Evolutionary conservation across 2,329 filamentous ascomycete species (phyloP).

Genomic region (Chrysosphaeria jannelii): DNA sequence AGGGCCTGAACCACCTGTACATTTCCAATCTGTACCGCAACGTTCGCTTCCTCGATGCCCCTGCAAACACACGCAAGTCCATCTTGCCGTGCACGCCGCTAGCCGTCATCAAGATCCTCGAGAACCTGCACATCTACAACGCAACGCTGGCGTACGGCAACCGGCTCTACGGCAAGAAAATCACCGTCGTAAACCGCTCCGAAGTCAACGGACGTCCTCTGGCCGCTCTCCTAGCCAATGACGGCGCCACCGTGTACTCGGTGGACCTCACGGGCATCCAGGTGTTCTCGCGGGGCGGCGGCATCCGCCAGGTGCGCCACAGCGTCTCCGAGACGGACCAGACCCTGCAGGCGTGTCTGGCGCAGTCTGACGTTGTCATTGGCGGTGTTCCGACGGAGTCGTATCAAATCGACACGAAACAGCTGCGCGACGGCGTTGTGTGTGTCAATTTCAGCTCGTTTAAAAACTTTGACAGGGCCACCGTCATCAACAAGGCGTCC

Average conservation of each 20-base stretch:
- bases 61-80: slow-evolving; percentile 52
- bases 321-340: slow-evolving; percentile 61
- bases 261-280: slow-evolving; percentile 82
- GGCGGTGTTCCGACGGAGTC: slow-evolving; percentile 65
- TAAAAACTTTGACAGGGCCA: slow-evolving; percentile 65
- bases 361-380: slow-evolving; percentile 80
- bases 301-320: slow-evolving; percentile 60
- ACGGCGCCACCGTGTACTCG: slow-evolving; percentile 83
- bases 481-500: slow-evolving; percentile 80
- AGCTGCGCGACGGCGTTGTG: slow-evolving; percentile 72
- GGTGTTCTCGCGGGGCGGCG: slow-evolving; percentile 68
- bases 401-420: slow-evolving; percentile 66
- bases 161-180: slow-evolving; percentile 70
- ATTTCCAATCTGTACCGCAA: slow-evolving; percentile 99
- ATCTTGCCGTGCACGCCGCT: slow-evolving; percentile 88
- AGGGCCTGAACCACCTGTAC: slow-evolving; percentile 77
- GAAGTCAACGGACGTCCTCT: slow-evolving; percentile 87
- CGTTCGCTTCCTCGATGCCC: slow-evolving; percentile 67
- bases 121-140: slow-evolving; percentile 91
- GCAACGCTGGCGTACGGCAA: slow-evolving; percentile 78
- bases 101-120: slow-evolving; percentile 87
- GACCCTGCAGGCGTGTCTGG: slow-evolving; percentile 57
- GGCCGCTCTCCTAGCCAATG: slow-evolving; percentile 78
- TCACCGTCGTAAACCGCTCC: slow-evolving; percentile 86
- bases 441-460: slow-evolving; percentile 96